Conservation (phyloP, 768 basidiomycete species). For the Panus rudis region DNA sequence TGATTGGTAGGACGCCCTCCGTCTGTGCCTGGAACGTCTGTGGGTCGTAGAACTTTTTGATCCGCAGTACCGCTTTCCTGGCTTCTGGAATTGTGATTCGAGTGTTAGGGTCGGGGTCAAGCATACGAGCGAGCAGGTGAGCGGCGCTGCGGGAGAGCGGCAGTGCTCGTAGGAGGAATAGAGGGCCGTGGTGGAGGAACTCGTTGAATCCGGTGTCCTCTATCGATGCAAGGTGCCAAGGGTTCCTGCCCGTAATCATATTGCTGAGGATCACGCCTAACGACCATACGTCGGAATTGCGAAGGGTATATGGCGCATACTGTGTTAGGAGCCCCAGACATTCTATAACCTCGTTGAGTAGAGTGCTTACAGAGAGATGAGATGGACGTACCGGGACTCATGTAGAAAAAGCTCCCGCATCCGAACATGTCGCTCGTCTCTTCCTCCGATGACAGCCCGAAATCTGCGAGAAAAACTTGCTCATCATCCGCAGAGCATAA, state of each 20-base stretch:
- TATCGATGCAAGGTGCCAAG: constrained; percentile 82
- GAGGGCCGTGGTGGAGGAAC: constrained; percentile 63
- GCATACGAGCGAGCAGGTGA: constrained; percentile 22
- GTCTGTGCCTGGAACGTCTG: constrained; percentile 2
- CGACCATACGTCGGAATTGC: constrained; percentile 91
- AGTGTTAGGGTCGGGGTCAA: constrained; percentile 22
- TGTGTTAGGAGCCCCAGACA: constrained; percentile 70
- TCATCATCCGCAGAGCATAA: constrained; percentile 34
- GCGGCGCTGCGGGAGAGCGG: constrained; percentile 24
- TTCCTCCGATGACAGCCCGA: constrained; percentile 34
- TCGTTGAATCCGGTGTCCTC: constrained; percentile 82
- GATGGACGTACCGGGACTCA: constrained; percentile 25
- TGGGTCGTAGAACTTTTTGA: constrained; percentile 49
- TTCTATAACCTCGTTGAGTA: constrained; percentile 45
- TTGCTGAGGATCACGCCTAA: constrained; percentile 94
- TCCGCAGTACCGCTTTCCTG: constrained; percentile 45
- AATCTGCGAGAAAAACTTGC: constrained; percentile 41
- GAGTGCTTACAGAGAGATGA: not conserved
- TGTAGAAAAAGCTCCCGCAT: constrained; percentile 25
- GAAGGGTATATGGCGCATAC: constrained; percentile 68
- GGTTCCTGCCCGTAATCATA: constrained; percentile 90
- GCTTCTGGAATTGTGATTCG: constrained; percentile 36
- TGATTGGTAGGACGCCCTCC: not conserved
- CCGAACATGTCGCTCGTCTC: constrained; percentile 18
- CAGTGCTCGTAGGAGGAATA: constrained; percentile 54